Evolutionary conservation across 1,284 basidiomycete genomes (phyloP).

Genomic region (Ceratobasidium sp.): DNA sequence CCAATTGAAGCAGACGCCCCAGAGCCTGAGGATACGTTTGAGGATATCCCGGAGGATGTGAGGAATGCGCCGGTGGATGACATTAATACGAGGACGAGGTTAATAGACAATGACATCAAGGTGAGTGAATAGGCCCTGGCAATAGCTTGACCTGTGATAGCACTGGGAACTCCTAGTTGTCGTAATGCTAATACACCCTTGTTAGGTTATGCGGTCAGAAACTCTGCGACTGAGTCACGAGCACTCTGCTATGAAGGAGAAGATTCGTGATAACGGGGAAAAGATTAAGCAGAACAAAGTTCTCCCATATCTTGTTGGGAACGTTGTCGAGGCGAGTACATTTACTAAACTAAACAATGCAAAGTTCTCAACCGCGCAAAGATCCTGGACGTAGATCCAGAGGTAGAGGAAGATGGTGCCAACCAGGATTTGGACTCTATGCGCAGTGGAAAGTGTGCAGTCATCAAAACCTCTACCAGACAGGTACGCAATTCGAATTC

Average conservation of each 20-base stretch:
- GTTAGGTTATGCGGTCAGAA: slow-evolving; percentile 94
- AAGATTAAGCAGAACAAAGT: slow-evolving; percentile 99
- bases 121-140: slow-evolving; percentile 53
- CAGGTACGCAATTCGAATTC: slow-evolving; percentile 56
- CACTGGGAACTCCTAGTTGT: neutral
- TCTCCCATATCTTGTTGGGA: slow-evolving; percentile 96
- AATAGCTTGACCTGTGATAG: neutral
- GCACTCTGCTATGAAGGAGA: slow-evolving; percentile 95
- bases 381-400: slow-evolving; percentile 95
- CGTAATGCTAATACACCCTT: neutral
- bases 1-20: slow-evolving; percentile 68
- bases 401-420: slow-evolving; percentile 91
- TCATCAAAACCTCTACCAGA: slow-evolving; percentile 98
- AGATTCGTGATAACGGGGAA: slow-evolving; percentile 97
- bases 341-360: neutral
- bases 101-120: slow-evolving; percentile 96
- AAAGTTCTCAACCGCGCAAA: slow-evolving; percentile 50
- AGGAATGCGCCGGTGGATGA: slow-evolving; percentile 77
- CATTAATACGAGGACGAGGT: slow-evolving; percentile 82
- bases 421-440: slow-evolving; percentile 93
- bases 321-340: slow-evolving; percentile 86
- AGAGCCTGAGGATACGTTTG: slow-evolving; percentile 79
- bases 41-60: slow-evolving; percentile 84
- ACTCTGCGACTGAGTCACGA: slow-evolving; percentile 92
- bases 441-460: slow-evolving; percentile 96